These are phyloP conservation scores for Centaurea solstitialis DNA, from an alignment of 129 eudicot species.

Conservation along the genomic window DNA sequence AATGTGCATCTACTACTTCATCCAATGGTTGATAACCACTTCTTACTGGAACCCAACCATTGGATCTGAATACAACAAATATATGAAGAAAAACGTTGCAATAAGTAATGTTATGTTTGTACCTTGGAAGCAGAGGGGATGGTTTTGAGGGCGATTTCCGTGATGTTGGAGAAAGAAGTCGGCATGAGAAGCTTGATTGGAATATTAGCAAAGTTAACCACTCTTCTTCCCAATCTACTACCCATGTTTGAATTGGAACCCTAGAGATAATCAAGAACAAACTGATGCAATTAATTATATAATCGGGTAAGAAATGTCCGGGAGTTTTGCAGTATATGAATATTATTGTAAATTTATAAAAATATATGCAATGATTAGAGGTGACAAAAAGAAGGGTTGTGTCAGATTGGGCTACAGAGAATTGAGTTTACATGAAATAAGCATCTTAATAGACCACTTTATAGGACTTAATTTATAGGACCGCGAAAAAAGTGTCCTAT, in stretches of 20 bases:
- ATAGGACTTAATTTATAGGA: too few relatives aligned
- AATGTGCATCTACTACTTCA: too few relatives aligned
- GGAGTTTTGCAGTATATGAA: neutral
- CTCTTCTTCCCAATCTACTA: slow-evolving; percentile 77
- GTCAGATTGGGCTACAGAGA: neutral
- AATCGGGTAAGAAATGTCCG: neutral
- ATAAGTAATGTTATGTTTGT: neutral
- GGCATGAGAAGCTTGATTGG: slow-evolving; percentile 97
- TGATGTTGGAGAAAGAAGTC: slow-evolving; percentile 75
- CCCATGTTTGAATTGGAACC: slow-evolving; percentile 52
- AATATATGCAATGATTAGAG: neutral
- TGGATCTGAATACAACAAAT: neutral
- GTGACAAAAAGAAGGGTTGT: neutral
- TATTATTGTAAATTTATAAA: too few relatives aligned
- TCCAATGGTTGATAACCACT: too few relatives aligned
- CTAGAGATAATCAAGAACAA: neutral
- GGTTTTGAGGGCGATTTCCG: slow-evolving; percentile 93
- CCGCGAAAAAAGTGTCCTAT: too few relatives aligned
- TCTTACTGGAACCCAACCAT: too few relatives aligned
- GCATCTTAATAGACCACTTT: too few relatives aligned
- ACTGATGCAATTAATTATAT: neutral
- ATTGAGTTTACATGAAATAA: too few relatives aligned
- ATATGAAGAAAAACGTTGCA: neutral
- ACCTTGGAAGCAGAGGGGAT: slow-evolving; percentile 97
- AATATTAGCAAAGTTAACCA: slow-evolving; percentile 77